phyloP scores from a whole-genome alignment of 345 rosid genomes.

The Bretschneidera sinensis region DNA sequence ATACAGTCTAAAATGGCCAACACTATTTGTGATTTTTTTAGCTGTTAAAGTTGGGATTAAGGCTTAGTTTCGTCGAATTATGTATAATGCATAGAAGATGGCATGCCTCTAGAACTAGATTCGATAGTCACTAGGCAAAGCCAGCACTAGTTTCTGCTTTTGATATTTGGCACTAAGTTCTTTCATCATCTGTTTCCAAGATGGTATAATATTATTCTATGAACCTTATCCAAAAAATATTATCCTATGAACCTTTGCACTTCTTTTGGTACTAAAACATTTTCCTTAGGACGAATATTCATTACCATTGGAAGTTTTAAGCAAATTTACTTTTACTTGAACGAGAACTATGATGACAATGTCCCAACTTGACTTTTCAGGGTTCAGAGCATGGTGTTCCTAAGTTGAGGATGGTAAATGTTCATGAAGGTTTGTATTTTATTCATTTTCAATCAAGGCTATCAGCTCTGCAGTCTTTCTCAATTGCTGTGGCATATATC shows the following conservation, averaged over 20 bases:
- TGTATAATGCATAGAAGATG: no score
- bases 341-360: slow-evolving; percentile 9
- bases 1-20: neutral
- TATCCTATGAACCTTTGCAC: neutral
- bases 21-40: neutral
- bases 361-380: slow-evolving; percentile 38
- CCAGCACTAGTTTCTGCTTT: no score
- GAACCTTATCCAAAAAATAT: no score
- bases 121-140: no score
- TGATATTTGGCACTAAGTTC: no score
- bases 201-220: no score
- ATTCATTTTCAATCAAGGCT: slow-evolving; percentile 60
- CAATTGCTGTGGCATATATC: slow-evolving; percentile 75
- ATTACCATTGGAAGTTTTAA: neutral
- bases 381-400: slow-evolving; percentile 49
- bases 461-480: slow-evolving; percentile 76
- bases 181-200: no score
- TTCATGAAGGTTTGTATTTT: slow-evolving; percentile 64
- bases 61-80: no score
- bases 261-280: neutral
- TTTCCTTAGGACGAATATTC: neutral
- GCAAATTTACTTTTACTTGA: slow-evolving; percentile 4
- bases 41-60: neutral
- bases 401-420: slow-evolving; percentile 60
- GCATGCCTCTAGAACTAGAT: no score